These are phyloP conservation scores for Xerocomellus dryophilus DNA, from an alignment of 768 basidiomycete genomes.

Conservation along the genomic window DNA sequence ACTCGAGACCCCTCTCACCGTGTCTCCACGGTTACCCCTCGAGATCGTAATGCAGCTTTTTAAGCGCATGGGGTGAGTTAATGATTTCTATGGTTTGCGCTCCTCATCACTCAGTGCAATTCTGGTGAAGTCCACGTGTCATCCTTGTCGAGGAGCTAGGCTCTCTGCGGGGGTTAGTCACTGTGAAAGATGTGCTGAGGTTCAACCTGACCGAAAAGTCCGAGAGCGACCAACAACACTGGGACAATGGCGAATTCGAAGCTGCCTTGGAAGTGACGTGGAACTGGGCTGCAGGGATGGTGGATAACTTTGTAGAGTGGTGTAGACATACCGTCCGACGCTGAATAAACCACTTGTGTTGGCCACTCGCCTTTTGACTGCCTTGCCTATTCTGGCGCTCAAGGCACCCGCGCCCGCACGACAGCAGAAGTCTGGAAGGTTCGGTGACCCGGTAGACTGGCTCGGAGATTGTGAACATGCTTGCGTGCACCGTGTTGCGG, in stretches of 20 bases:
- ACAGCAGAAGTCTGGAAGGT: not conserved
- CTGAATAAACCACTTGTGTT: slow-evolving; percentile 8
- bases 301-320: slow-evolving; percentile 32
- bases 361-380: not conserved
- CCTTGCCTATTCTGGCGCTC: not conserved
- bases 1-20: slow-evolving; percentile 84
- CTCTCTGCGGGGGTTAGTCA: slow-evolving; percentile 77
- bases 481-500: not conserved
- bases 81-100: not conserved
- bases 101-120: not conserved
- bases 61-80: slow-evolving; percentile 91
- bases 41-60: slow-evolving; percentile 98
- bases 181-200: slow-evolving; percentile 92
- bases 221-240: slow-evolving; percentile 46
- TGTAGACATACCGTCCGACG: slow-evolving; percentile 24
- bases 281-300: slow-evolving; percentile 46
- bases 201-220: slow-evolving; percentile 67
- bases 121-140: slow-evolving; percentile 73
- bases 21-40: slow-evolving; percentile 85
- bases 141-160: slow-evolving; percentile 92
- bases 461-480: slow-evolving; percentile 1
- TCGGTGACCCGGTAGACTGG: not conserved
- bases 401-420: not conserved
- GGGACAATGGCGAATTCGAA: slow-evolving; percentile 66
- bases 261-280: slow-evolving; percentile 60